phyloP scores from a whole-genome alignment of 345 rosid genomes.

The Lepidium sativum region DNA sequence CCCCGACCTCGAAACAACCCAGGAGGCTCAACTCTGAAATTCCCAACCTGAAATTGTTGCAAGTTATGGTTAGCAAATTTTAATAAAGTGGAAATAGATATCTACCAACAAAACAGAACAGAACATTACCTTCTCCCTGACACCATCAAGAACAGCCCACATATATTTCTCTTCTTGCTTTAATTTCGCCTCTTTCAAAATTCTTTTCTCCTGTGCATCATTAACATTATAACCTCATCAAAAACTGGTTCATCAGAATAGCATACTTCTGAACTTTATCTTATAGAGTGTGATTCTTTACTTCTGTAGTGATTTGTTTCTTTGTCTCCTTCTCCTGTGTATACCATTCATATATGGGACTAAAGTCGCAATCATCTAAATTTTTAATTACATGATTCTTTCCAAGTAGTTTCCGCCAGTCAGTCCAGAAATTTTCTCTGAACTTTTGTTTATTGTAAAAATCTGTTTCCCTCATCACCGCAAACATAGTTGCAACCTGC shows the following conservation, averaged over 20 bases:
- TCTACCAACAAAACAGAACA: slow-evolving; percentile 15
- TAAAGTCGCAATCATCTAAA: slow-evolving; percentile 75
- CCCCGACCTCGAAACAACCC: slow-evolving; percentile 99
- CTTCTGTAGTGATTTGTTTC: slow-evolving; percentile 26
- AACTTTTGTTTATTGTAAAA: slow-evolving; percentile 71
- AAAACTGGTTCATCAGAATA: not conserved
- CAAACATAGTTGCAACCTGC: slow-evolving; percentile 94
- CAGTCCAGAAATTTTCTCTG: slow-evolving; percentile 90
- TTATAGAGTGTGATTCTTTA: not conserved
- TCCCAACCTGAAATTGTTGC: slow-evolving; percentile 68
- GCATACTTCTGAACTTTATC: not conserved
- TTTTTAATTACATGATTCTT: slow-evolving; percentile 71
- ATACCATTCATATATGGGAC: slow-evolving; percentile 87
- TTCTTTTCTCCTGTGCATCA: slow-evolving; percentile 77
- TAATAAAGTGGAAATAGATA: not conserved
- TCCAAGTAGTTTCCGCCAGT: slow-evolving; percentile 84
- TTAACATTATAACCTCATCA: slow-evolving; percentile 1
- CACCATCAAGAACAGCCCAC: slow-evolving; percentile 98
- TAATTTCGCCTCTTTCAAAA: slow-evolving; percentile 78
- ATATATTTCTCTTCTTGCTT: slow-evolving; percentile 89
- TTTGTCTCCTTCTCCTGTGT: slow-evolving; percentile 73
- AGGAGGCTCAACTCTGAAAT: slow-evolving; percentile 99
- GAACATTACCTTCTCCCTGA: slow-evolving; percentile 74
- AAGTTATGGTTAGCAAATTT: not conserved
- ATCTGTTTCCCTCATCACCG: slow-evolving; percentile 95